Percentiles rank a stretch among this genome's conserved stretches.
Conservation (phyloP, 1,284 basidiomycete species). For the Sporisorium graminicola region DNA sequence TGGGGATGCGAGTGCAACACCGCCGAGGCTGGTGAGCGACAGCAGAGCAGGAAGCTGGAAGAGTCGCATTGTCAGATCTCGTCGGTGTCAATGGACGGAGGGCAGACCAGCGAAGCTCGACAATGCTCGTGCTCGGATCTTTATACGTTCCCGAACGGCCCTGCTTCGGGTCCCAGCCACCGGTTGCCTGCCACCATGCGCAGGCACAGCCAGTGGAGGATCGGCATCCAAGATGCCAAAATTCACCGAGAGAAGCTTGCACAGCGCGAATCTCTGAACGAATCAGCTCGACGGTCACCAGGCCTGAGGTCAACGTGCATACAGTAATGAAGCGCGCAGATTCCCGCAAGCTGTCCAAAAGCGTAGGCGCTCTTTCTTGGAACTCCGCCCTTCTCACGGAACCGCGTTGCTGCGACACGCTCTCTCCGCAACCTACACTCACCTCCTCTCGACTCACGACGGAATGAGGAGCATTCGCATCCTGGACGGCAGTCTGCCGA, state of each 20-base stretch:
- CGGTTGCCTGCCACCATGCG: no score
- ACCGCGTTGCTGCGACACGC: not conserved
- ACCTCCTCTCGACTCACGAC: not conserved
- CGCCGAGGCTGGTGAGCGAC: constrained; percentile 7
- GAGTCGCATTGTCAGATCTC: constrained; percentile 6
- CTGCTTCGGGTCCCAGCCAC: not conserved
- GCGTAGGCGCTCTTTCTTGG: not conserved
- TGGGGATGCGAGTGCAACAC: not conserved
- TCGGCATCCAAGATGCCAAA: not conserved
- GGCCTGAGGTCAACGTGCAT: constrained; percentile 2
- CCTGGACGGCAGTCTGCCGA: not conserved
- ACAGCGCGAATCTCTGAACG: not conserved
- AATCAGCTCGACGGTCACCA: not conserved
- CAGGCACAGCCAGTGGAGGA: not conserved
- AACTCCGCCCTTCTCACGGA: constrained; percentile 7
- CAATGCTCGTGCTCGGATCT: no score
- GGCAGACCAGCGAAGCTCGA: no score
- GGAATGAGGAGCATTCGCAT: not conserved
- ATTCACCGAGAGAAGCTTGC: not conserved
- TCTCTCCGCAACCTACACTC: not conserved
- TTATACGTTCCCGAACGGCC: no score
- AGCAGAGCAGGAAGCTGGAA: not conserved
- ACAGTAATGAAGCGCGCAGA: not conserved
- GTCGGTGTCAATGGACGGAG: no score
- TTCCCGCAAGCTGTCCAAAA: constrained; percentile 11